Base-by-base conservation (phyloP, 352 stramenopile species). In the Phytophthora sp. region DNA sequence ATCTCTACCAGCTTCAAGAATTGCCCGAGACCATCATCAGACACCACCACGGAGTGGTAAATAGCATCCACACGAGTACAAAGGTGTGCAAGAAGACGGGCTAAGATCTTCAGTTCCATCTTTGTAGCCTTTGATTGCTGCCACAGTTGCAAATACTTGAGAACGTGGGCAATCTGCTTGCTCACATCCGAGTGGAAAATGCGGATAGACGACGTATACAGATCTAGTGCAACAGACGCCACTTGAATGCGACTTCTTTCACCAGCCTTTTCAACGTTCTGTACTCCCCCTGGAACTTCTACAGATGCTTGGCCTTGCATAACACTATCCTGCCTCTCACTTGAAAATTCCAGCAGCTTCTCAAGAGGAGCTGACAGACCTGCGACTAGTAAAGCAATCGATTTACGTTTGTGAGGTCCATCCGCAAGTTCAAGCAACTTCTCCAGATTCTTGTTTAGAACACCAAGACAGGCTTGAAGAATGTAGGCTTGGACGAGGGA, bases 131-230 rank as follows among this genome's bases (percentile, higher is more conserved):
- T 62, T 4, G 53, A 58, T 12, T 74, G 57, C 38, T 77, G 46
- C 74, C 75, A 84, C 13, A 60, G n/a, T 17, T 68, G 43, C 42
- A 87, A 60, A 58, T 81, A 76, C 31, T 68, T 72, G 1, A 87
- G 60, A 45, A 79, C 62, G 38, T 77, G 62, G 1, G 59, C 55
- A 28, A 87, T 66, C 9, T 87, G 77, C 17, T 87, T 70, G 21
- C 44, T 66, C 18, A 84, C 66, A n/a, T 84, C 60, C 7, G 75
- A 67, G 27, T 87, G 66, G 24, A 81, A 81, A 44, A 84, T 72
- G 27, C 63, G 70, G 53, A 75, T 84, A 8, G 75, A 84, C 13
- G 75, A 81, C 6, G 72, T 79, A 48, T 87, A 81, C 27, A 87
- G 37, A 68, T 87, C 75, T 37, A 87, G 34, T 5, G 74, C 69